These are phyloP conservation scores for Scleroderma citrinum DNA, from an alignment of 768 basidiomycete genomes.

Conservation along the genomic window DNA sequence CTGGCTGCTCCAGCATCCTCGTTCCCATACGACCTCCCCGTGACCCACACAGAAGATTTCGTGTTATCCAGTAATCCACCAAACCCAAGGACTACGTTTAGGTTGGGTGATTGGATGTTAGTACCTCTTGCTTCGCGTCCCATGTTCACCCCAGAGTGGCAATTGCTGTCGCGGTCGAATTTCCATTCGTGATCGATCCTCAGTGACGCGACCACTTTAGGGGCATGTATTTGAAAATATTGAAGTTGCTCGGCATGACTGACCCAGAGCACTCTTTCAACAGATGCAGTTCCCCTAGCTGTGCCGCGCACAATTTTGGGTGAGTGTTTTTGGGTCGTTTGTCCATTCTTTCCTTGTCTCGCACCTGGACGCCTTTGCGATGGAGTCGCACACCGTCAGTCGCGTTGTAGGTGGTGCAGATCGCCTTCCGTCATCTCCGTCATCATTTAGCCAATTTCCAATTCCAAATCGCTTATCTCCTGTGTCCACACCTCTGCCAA, in stretches of 20 bases:
- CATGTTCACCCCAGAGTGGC: neutral
- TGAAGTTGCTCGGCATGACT: conserved; percentile 11
- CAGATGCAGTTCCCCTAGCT: conserved; percentile 63
- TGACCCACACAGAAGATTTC: conserved; percentile 34
- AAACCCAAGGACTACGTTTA: conserved; percentile 60
- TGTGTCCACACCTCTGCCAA: conserved; percentile 17
- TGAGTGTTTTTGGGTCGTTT: conserved; percentile 36
- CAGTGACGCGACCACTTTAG: conserved; percentile 2
- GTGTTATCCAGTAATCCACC: conserved; percentile 66
- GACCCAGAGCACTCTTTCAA: conserved; percentile 3
- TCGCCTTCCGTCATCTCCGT: conserved; percentile 10
- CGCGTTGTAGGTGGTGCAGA: neutral
- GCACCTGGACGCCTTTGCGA: neutral
- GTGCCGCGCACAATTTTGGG: conserved; percentile 84
- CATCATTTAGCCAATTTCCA: conserved; percentile 17
- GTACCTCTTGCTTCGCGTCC: conserved; percentile 28
- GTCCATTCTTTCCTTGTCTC: conserved; percentile 5
- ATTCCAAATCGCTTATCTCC: conserved; percentile 24
- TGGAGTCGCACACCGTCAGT: too few relatives aligned
- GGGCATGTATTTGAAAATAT: conserved; percentile 16
- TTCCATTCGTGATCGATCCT: conserved; percentile 2
- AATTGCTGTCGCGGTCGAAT: conserved; percentile 11
- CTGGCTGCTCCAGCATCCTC: conserved; percentile 4
- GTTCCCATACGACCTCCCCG: neutral
- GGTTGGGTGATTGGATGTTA: conserved; percentile 74